Conservation (phyloP, 2,329 filamentous ascomycete genomes). For the Phialophora tarda region DNA sequence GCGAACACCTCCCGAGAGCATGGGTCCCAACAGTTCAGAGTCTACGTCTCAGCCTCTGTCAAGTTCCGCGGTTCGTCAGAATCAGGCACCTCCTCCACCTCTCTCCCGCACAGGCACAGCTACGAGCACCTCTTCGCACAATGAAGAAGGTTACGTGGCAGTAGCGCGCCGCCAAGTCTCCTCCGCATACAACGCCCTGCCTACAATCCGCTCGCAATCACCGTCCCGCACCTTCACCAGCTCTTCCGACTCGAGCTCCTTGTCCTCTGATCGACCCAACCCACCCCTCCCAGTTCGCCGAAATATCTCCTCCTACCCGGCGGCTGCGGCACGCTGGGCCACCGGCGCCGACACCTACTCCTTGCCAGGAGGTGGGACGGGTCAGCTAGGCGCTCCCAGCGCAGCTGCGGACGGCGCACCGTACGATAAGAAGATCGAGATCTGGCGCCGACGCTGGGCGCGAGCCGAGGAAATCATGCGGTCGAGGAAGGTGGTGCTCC, state of each 20-base stretch:
- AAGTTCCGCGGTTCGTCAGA: slow-evolving; percentile 41
- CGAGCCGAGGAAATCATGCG: slow-evolving; percentile 52
- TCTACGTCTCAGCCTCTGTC: slow-evolving; percentile 31
- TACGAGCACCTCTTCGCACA: slow-evolving; percentile 20
- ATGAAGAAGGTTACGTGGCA: slow-evolving; percentile 39
- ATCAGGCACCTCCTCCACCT: slow-evolving; percentile 29
- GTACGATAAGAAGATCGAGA: slow-evolving; percentile 55
- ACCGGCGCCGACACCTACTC: slow-evolving; percentile 34
- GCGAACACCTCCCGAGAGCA: slow-evolving; percentile 19
- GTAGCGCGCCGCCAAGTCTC: slow-evolving; percentile 35
- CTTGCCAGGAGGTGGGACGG: slow-evolving; percentile 33
- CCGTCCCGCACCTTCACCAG: slow-evolving; percentile 35
- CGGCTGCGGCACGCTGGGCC: slow-evolving; percentile 43
- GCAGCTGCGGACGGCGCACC: slow-evolving; percentile 13
- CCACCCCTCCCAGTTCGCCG: slow-evolving; percentile 43
- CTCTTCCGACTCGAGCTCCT: slow-evolving; percentile 37
- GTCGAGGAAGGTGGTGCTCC: slow-evolving; percentile 50
- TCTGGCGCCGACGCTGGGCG: slow-evolving; percentile 57
- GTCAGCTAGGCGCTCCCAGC: slow-evolving; percentile 5
- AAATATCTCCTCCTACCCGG: slow-evolving; percentile 41
- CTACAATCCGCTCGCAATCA: slow-evolving; percentile 38
- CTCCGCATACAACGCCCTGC: slow-evolving; percentile 38
- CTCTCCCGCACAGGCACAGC: slow-evolving; percentile 31
- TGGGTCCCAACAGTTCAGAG: slow-evolving; percentile 25
- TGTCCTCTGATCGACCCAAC: slow-evolving; percentile 39